Conservation (phyloP, 306 rosid genomes). For the Lupinus albus region DNA sequence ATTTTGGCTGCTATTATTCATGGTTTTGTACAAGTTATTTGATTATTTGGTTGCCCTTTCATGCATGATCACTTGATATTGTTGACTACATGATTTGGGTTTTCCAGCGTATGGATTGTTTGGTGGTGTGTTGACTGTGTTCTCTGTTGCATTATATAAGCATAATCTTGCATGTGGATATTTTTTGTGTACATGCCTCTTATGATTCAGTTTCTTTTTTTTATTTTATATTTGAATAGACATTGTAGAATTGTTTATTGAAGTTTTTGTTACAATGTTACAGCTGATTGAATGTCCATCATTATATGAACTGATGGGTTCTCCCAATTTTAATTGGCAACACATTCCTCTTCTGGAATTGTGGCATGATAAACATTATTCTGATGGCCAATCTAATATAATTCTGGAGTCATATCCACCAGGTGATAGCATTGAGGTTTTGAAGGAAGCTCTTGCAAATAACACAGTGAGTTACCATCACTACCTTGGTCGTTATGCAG, state of each 20-base stretch:
- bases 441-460: conserved; percentile 61
- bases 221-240: conserved; percentile 2
- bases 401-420: conserved; percentile 81
- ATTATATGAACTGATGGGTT: conserved; percentile 78
- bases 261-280: conserved; percentile 41
- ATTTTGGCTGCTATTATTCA: too few species aligned
- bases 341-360: conserved; percentile 69
- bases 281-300: conserved; percentile 97
- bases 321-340: conserved; percentile 71
- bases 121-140: conserved; percentile 18
- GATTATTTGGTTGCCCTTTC: too few species aligned
- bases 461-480: conserved; percentile 31
- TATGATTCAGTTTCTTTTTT: not conserved
- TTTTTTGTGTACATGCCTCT: conserved; percentile 13
- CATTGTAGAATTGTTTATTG: conserved; percentile 40
- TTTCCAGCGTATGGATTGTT: too few species aligned
- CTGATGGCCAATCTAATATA: conserved; percentile 58
- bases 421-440: conserved; percentile 56
- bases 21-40: too few species aligned
- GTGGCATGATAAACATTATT: conserved; percentile 68
- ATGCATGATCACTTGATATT: too few species aligned
- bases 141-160: conserved; percentile 17
- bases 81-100: too few species aligned
- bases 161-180: conserved; percentile 5
- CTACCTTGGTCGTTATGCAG: conserved; percentile 24